phyloP scores from a whole-genome alignment of 441 rosid species.

The Flueggea neowawraea region DNA sequence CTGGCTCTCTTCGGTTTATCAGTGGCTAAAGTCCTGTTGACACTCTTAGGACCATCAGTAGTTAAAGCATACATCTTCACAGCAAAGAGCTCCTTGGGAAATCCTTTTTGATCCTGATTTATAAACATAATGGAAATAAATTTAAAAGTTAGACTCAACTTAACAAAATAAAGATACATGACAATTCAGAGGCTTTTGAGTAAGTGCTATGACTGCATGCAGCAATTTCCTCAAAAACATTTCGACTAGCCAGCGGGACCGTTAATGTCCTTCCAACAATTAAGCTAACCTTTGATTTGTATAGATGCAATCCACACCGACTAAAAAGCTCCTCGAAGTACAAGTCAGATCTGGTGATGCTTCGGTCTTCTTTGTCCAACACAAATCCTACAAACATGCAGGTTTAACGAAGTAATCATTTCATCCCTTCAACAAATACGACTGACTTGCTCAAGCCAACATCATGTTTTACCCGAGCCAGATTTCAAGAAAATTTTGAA shows the following conservation, averaged over 20 bases:
- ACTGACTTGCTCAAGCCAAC: neutral
- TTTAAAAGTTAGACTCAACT: neutral
- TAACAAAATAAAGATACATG: constrained; percentile 1
- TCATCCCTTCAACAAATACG: constrained; percentile 1
- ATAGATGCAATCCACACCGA: constrained; percentile 79
- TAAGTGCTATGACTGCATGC: neutral
- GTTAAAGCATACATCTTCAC: constrained; percentile 91
- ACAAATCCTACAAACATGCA: constrained; percentile 25
- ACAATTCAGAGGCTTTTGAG: neutral
- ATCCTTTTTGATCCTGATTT: constrained; percentile 74
- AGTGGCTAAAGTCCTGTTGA: constrained; percentile 44
- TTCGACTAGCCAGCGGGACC: too few species aligned
- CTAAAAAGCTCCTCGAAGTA: constrained; percentile 79
- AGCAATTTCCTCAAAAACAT: too few species aligned
- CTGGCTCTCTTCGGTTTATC: constrained; percentile 50
- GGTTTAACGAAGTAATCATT: too few species aligned
- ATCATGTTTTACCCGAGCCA: neutral
- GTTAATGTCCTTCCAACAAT: too few species aligned
- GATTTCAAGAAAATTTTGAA: constrained; percentile 2
- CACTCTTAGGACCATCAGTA: constrained; percentile 50
- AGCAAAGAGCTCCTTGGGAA: constrained; percentile 69
- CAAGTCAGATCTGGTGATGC: constrained; percentile 76
- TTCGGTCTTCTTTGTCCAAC: constrained; percentile 78
- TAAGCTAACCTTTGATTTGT: constrained; percentile 68
- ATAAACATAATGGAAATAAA: neutral